Evolutionary conservation across 129 eudicot species (phyloP).

Genomic region (Pulicaria dysenterica): DNA sequence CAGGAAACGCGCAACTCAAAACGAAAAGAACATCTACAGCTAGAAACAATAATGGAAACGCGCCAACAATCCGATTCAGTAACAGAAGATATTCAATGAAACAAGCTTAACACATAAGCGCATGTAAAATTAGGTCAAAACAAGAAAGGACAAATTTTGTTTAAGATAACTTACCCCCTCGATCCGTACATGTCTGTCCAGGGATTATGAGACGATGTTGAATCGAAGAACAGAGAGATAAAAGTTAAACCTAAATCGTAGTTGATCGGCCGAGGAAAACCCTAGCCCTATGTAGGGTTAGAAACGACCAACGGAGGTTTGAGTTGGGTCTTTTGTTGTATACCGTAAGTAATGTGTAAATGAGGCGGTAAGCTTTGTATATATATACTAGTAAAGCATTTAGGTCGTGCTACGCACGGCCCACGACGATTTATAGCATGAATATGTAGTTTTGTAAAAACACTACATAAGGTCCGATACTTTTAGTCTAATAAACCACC

Average conservation of each 20-base stretch:
- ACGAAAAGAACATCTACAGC: not conserved
- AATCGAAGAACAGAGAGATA: slow-evolving; percentile 13
- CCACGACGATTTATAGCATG: too few relatives aligned
- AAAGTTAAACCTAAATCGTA: slow-evolving; percentile 9
- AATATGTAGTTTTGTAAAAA: too few relatives aligned
- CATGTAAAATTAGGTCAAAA: not conserved
- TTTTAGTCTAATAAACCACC: too few relatives aligned
- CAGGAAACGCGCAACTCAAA: too few relatives aligned
- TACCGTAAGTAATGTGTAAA: too few relatives aligned
- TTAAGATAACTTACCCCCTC: slow-evolving; percentile 38
- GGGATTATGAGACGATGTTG: slow-evolving; percentile 16
- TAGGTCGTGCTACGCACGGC: too few relatives aligned
- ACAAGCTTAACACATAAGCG: slow-evolving; percentile 7
- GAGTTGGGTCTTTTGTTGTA: not conserved
- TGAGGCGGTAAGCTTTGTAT: too few relatives aligned
- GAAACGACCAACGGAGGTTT: slow-evolving; percentile 18
- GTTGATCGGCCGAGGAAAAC: slow-evolving; percentile 32
- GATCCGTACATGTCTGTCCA: slow-evolving; percentile 42
- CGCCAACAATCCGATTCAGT: slow-evolving; percentile 5
- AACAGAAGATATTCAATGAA: not conserved
- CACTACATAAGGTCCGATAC: too few relatives aligned
- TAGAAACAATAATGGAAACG: not conserved
- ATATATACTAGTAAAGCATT: too few relatives aligned
- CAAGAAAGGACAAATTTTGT: not conserved
- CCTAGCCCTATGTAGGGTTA: slow-evolving; percentile 33